A percentile compares a stretch with the other conserved stretches of the same genome.
Conservation (phyloP, 345 rosid species). For the Linum usitatissimum region DNA sequence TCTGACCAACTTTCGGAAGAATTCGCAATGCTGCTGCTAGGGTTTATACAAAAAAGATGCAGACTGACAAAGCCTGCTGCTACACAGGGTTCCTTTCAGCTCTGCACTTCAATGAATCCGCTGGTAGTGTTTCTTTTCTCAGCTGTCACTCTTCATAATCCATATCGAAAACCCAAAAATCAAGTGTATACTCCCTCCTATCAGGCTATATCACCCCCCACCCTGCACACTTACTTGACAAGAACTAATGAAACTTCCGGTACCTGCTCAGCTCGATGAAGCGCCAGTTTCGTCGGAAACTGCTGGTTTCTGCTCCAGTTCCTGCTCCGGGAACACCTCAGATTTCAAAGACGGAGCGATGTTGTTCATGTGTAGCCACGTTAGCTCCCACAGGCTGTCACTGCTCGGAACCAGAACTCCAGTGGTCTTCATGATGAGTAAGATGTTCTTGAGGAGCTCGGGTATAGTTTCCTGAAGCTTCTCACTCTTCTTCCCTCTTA, state of each 20-base stretch:
- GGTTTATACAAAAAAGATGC: too few relatives aligned
- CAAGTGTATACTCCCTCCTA: too few relatives aligned
- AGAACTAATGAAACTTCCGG: too few relatives aligned
- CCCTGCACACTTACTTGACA: too few relatives aligned
- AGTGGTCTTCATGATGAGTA: constrained; percentile 56
- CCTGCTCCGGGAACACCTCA: constrained; percentile 48
- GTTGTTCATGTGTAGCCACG: constrained; percentile 62
- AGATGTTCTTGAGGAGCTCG: constrained; percentile 57
- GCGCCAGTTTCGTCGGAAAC: background rate
- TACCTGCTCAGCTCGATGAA: background rate
- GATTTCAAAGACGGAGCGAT: constrained; percentile 45
- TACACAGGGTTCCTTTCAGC: too few relatives aligned
- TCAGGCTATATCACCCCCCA: too few relatives aligned
- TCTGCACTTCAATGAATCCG: too few relatives aligned
- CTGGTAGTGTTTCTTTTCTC: too few relatives aligned
- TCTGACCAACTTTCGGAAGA: background rate
- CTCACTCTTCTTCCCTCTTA: constrained; percentile 49
- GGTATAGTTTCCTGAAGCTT: constrained; percentile 48
- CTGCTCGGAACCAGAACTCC: constrained; percentile 45
- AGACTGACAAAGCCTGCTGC: too few relatives aligned
- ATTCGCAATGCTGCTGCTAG: background rate
- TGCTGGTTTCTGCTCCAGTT: constrained; percentile 20
- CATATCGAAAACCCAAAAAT: too few relatives aligned
- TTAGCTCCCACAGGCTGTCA: constrained; percentile 63
- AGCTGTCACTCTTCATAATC: too few relatives aligned